Evolutionary conservation across 2,329 filamentous ascomycete genomes (phyloP).

Genomic region (Pseudocercospora eumusae): DNA sequence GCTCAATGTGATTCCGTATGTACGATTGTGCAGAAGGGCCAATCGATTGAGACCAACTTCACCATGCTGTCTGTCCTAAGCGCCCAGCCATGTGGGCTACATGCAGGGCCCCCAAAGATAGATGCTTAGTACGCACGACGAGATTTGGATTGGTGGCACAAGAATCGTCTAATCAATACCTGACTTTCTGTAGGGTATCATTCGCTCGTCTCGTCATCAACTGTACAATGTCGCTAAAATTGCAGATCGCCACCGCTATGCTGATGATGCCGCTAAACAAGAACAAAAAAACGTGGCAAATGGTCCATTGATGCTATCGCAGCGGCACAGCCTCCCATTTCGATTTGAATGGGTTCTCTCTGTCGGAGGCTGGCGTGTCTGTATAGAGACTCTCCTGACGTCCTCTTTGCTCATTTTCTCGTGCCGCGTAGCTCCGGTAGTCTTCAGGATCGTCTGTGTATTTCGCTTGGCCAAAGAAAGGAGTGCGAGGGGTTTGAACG

Average conservation of each 20-base stretch:
- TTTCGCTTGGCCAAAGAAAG: constrained; percentile 18
- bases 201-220: constrained; percentile 10
- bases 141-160: neutral
- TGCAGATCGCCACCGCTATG: constrained; percentile 1
- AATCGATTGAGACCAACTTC: neutral
- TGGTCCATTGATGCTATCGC: constrained; percentile 11
- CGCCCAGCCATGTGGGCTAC: neutral
- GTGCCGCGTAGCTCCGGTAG: neutral
- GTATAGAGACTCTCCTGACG: constrained; percentile 26
- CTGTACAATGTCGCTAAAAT: constrained; percentile 6
- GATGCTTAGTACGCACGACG: neutral
- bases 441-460: constrained; percentile 1
- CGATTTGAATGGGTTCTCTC: constrained; percentile 25
- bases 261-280: neutral
- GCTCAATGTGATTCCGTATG: neutral
- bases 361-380: constrained; percentile 28
- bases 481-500: constrained; percentile 29
- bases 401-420: neutral
- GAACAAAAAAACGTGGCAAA: neutral
- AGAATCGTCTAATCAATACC: neutral
- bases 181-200: constrained; percentile 5
- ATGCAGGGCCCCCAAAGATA: neutral
- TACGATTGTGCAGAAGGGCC: neutral
- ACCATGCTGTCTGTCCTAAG: neutral
- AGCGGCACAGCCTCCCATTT: constrained; percentile 29